phyloP scores from a whole-genome alignment of 306 rosid species.

The Myrica gale region DNA sequence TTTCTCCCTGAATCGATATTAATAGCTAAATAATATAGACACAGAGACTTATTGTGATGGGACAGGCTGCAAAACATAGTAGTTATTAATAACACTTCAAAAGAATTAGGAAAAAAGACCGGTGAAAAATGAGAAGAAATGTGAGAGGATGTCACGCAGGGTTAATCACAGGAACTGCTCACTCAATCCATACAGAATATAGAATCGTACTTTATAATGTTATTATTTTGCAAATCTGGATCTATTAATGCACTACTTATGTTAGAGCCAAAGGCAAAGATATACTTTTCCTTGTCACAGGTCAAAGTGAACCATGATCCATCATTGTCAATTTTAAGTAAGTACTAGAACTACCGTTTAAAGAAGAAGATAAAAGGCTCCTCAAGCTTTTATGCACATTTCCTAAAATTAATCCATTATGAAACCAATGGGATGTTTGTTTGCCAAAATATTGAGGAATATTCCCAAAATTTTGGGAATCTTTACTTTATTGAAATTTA shows the following conservation, averaged over 20 bases:
- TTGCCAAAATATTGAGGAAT: too few species aligned
- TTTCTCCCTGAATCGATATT: not conserved
- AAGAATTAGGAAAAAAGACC: not conserved
- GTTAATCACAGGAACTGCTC: not conserved
- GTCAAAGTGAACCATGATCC: slow-evolving; percentile 5
- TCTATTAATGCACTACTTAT: not conserved
- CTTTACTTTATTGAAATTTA: too few species aligned
- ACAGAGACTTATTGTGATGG: not conserved
- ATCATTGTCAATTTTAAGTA: not conserved
- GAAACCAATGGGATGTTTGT: too few species aligned
- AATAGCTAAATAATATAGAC: not conserved
- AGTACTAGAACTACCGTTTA: not conserved
- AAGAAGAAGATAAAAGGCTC: not conserved
- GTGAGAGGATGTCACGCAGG: not conserved
- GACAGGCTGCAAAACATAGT: not conserved
- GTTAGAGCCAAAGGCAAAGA: not conserved
- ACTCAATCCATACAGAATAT: not conserved
- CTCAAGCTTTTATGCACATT: not conserved
- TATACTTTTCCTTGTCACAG: slow-evolving; percentile 2
- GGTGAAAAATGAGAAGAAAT: not conserved
- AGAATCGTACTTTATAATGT: not conserved
- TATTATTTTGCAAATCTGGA: slow-evolving; percentile 5
- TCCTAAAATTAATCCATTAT: not conserved
- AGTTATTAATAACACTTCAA: not conserved
- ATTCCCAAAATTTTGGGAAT: too few species aligned